Evolutionary conservation across 2,329 filamentous ascomycete genomes (phyloP).

Genomic region (Penicillium rolfsii): DNA sequence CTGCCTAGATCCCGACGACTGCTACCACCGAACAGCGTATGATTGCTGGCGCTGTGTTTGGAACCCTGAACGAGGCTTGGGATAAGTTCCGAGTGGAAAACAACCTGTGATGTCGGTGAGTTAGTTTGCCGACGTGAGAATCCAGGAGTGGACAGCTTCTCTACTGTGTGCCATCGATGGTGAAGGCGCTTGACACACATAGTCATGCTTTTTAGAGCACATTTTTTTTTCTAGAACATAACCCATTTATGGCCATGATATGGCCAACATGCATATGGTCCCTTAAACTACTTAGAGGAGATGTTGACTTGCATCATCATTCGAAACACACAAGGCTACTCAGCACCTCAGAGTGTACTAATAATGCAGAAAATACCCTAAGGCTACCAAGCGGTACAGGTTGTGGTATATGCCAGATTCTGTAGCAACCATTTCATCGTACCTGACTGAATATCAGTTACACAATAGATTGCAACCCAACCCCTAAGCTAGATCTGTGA

Average conservation of each 20-base stretch:
- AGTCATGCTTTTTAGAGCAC: not conserved
- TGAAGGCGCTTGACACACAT: not conserved
- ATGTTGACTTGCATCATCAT: no score
- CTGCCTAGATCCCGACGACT: slow-evolving; percentile 59
- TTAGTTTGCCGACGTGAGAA: not conserved
- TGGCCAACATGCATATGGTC: slow-evolving; percentile 14
- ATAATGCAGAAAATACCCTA: no score
- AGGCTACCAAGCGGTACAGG: no score
- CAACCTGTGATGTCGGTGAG: slow-evolving; percentile 47
- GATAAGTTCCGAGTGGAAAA: slow-evolving; percentile 70
- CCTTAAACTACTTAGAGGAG: not conserved
- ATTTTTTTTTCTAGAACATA: slow-evolving; percentile 19
- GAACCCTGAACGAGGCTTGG: slow-evolving; percentile 68
- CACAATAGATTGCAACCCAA: no score
- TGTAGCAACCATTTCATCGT: no score
- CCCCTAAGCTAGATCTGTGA: no score
- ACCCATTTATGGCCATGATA: slow-evolving; percentile 5
- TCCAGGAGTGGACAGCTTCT: not conserved
- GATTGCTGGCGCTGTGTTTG: slow-evolving; percentile 68
- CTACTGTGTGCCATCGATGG: slow-evolving; percentile 6
- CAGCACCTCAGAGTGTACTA: no score
- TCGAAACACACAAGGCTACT: no score
- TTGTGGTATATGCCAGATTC: no score
- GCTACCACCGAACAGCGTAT: slow-evolving; percentile 70
- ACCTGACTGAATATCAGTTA: no score